phyloP scores from a whole-genome alignment of 2,329 filamentous ascomycete genomes.

The Lecanicillium sp. region DNA sequence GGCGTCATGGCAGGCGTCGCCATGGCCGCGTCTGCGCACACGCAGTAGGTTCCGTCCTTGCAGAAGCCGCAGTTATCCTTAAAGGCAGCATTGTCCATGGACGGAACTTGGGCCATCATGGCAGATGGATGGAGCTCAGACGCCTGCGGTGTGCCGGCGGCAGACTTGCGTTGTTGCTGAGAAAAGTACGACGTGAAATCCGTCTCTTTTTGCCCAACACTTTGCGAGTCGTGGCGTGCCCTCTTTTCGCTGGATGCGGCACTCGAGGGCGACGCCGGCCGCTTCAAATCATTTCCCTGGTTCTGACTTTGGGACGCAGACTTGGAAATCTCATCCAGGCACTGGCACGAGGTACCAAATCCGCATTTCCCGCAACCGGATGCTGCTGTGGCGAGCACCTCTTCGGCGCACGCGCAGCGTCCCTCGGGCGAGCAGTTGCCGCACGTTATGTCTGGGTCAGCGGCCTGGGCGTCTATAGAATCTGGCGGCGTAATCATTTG shows the following conservation, averaged over 20 bases:
- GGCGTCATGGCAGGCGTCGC: constrained; percentile 30
- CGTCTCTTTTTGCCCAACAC: constrained; percentile 53
- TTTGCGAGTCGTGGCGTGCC: constrained; percentile 31
- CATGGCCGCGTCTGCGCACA: constrained; percentile 59
- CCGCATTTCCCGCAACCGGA: constrained; percentile 60
- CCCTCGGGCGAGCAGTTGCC: constrained; percentile 46
- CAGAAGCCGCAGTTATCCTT: constrained; percentile 76
- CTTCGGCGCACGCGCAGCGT: constrained; percentile 50
- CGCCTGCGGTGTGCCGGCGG: constrained; percentile 27
- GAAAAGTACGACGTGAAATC: constrained; percentile 65
- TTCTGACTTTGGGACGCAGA: constrained; percentile 29
- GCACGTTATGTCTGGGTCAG: constrained; percentile 34
- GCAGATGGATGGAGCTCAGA: constrained; percentile 19
- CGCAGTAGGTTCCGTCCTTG: constrained; percentile 71
- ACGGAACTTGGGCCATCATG: constrained; percentile 27
- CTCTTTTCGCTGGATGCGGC: constrained; percentile 44
- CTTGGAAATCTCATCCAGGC: constrained; percentile 52
- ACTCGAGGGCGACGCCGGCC: constrained; percentile 37
- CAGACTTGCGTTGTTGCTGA: background rate
- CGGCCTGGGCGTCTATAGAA: constrained; percentile 21
- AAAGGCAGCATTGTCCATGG: constrained; percentile 31
- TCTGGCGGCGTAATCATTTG: constrained; percentile 50
- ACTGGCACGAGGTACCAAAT: constrained; percentile 54
- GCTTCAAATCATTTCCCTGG: constrained; percentile 32
- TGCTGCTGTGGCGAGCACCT: constrained; percentile 43